Percentiles rank a stretch among this genome's conserved stretches.
Conservation (phyloP, 805 yeast genomes). For the Spathaspora sp. region DNA sequence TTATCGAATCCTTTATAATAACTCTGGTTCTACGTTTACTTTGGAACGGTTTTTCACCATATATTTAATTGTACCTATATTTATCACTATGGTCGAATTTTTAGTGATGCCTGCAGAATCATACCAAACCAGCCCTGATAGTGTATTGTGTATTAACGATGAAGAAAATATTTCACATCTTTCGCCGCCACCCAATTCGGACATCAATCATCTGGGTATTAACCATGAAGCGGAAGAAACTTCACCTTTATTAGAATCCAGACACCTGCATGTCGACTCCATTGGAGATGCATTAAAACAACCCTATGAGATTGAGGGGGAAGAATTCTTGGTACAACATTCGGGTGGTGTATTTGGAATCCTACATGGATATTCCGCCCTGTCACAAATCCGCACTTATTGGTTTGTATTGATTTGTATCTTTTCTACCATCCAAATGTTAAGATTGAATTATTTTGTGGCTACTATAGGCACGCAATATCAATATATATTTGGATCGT, state of each 20-base stretch:
- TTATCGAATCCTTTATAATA: conserved; percentile 39
- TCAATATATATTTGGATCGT: conserved; percentile 40
- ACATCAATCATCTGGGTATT: too few species aligned
- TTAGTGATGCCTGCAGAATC: conserved; percentile 49
- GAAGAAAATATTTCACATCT: conserved; percentile 8
- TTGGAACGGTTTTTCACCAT: conserved; percentile 43
- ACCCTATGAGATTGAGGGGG: conserved; percentile 50
- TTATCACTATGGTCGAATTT: conserved; percentile 45
- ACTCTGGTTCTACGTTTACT: conserved; percentile 30
- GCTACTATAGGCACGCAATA: conserved; percentile 58
- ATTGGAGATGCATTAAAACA: conserved; percentile 55
- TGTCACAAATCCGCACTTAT: conserved; percentile 46
- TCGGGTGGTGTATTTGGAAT: conserved; percentile 51
- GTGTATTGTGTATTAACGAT: conserved; percentile 23
- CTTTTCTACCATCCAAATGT: conserved; percentile 55
- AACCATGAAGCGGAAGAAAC: conserved; percentile 13
- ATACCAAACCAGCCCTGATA: conserved; percentile 37
- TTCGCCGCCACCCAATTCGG: neutral
- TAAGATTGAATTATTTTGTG: conserved; percentile 54
- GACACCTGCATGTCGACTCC: conserved; percentile 43
- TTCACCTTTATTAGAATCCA: conserved; percentile 20
- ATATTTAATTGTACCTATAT: conserved; percentile 47
- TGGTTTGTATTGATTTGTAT: conserved; percentile 50
- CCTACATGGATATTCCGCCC: conserved; percentile 49
- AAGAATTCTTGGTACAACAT: conserved; percentile 29